Evolutionary conservation across 768 basidiomycete genomes (phyloP), one percentile per base, ranked within the genome.

Genomic region (Guyanaporus albipodus): DNA sequence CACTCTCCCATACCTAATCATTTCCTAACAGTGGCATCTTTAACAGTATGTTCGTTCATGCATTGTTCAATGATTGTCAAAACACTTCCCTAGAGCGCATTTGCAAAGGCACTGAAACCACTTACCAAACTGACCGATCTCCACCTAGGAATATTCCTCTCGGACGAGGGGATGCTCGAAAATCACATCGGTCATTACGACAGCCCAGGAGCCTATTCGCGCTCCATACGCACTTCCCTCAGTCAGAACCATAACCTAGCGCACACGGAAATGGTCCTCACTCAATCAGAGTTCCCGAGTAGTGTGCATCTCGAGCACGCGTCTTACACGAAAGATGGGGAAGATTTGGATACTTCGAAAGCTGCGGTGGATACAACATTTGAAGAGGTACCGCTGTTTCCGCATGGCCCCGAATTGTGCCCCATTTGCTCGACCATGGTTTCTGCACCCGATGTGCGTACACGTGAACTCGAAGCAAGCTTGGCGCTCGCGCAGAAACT

Each of bases 1-100:
- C 83, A 87, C 62, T 87, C 84, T 7, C 84, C 85, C 0, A 70
- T 87, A 45, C 78, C 78, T 6, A 74, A 77, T 15, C 59, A 73
- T 22, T 82, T 72, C 54, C 44, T 61, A 14, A 67, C 71, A 22
- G 70, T 67, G 8, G 55, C 65, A 37, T 61, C 64, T 11, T 67
- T 87, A 46, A 74, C 77, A 43, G 86, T 87, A 64, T 61, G 82
- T 68, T 19, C 26, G 27, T 35, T 8, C n/a, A 4, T 27, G 2
- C 8, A 8, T 18, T 28, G 15, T 21, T 26, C 22, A 17, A 44
- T 45, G 40, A 22, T 35, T 41, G 42, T 45, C 49, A 24, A 42
- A 43, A 36, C 24, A 44, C 29, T 47, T 32, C 42, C 27, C 15
- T 40, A 83, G 81, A 57, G 50, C 42, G 60, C 67, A 21, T 77